phyloP scores from a whole-genome alignment of 2,329 filamentous ascomycete genomes.

The Gremmenia infestans region DNA sequence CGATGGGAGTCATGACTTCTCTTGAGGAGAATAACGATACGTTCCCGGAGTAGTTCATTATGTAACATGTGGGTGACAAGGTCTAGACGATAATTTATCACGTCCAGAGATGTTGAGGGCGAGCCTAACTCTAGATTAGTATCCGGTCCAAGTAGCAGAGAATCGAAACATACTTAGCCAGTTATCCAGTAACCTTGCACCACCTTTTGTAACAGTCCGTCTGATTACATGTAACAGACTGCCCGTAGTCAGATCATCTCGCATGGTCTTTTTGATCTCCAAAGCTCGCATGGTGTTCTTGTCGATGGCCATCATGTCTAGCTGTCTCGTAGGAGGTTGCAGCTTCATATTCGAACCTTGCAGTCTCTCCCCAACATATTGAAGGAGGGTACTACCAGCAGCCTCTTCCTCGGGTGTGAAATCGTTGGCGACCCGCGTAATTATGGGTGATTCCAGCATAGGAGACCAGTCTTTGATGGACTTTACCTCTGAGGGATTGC shows the following conservation, averaged over 20 bases:
- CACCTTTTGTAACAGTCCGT: conserved; percentile 86
- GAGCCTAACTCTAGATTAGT: conserved; percentile 45
- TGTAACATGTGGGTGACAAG: conserved; percentile 72
- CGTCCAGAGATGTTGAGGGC: conserved; percentile 78
- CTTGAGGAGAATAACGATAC: conserved; percentile 62
- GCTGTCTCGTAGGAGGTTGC: conserved; percentile 72
- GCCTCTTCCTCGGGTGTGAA: conserved; percentile 67
- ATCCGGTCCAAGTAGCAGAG: not conserved
- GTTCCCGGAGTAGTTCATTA: conserved; percentile 63
- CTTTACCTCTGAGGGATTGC: conserved; percentile 39
- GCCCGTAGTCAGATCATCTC: conserved; percentile 72
- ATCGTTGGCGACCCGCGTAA: conserved; percentile 42
- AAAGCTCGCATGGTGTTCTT: conserved; percentile 85
- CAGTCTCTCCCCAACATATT: conserved; percentile 76
- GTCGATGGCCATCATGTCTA: conserved; percentile 85
- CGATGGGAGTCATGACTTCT: conserved; percentile 82
- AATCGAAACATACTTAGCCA: conserved; percentile 59
- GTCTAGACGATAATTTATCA: conserved; percentile 76
- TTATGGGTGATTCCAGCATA: conserved; percentile 71
- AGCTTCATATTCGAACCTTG: conserved; percentile 75
- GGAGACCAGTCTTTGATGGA: conserved; percentile 56
- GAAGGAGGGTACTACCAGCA: conserved; percentile 75
- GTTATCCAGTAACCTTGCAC: conserved; percentile 75
- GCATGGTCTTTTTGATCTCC: conserved; percentile 81
- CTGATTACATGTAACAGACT: conserved; percentile 88